These are phyloP conservation scores for Clarireedia hainanense DNA, from an alignment of 2,329 filamentous ascomycete species.

Conservation along the genomic window DNA sequence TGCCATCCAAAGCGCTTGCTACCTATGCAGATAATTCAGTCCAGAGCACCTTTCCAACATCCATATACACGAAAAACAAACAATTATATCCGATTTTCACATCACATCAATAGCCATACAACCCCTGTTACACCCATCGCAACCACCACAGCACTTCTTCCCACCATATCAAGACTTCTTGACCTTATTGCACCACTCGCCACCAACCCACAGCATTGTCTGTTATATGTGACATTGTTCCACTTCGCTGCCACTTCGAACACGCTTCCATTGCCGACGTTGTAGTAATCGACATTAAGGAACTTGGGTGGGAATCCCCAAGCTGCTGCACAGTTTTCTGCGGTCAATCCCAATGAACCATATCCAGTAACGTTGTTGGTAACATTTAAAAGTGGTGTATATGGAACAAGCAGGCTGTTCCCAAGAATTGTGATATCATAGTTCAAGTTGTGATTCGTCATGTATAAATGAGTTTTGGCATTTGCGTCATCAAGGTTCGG, in stretches of 20 bases:
- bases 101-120: background rate
- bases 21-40: too few species aligned
- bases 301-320: constrained; percentile 70
- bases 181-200: background rate
- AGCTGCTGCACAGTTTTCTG: constrained; percentile 49
- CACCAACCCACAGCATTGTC: constrained; percentile 45
- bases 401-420: constrained; percentile 60
- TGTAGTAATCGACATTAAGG: constrained; percentile 81
- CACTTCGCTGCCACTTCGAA: constrained; percentile 64
- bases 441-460: constrained; percentile 90
- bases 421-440: constrained; percentile 62
- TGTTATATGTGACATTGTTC: constrained; percentile 65
- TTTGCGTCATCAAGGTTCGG: constrained; percentile 50
- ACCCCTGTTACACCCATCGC: background rate
- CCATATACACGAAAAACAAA: too few species aligned
- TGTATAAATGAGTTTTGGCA: constrained; percentile 59
- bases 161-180: background rate
- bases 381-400: constrained; percentile 58
- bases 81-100: too few species aligned
- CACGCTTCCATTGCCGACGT: constrained; percentile 58
- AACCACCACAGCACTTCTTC: background rate
- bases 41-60: too few species aligned
- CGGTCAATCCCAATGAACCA: constrained; percentile 59
- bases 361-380: constrained; percentile 61
- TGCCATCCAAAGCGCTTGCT: too few species aligned